Percentiles rank a stretch among this genome's conserved stretches.
Evolutionary conservation across 2,329 filamentous ascomycete species (phyloP).

Genomic region (Sclerotinia borealis): DNA sequence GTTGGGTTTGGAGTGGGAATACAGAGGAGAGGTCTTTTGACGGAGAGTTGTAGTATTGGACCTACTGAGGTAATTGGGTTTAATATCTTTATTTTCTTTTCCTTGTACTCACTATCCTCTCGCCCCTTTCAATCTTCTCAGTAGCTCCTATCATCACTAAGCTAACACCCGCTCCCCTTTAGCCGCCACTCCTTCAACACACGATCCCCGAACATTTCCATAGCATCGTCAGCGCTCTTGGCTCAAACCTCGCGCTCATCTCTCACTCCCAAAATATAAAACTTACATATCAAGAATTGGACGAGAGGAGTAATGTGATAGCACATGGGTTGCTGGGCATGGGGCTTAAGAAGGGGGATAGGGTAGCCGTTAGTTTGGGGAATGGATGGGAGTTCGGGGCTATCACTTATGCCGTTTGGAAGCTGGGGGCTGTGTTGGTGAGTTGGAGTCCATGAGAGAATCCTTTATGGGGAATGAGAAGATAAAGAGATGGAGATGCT

Average conservation of each 20-base stretch:
- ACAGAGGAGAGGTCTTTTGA: constrained; percentile 28
- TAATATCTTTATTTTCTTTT: constrained; percentile 7
- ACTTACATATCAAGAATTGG: constrained; percentile 65
- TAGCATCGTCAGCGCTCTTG: constrained; percentile 54
- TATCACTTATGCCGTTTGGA: constrained; percentile 85
- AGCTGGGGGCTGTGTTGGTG: constrained; percentile 84
- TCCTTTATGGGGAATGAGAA: neutral
- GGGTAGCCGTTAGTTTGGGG: constrained; percentile 80
- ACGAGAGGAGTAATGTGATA: constrained; percentile 68
- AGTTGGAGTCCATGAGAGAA: constrained; percentile 16
- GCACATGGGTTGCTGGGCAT: constrained; percentile 62
- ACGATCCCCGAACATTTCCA: constrained; percentile 71
- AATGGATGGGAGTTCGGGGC: constrained; percentile 80
- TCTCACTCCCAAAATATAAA: constrained; percentile 44
- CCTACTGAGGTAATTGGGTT: constrained; percentile 30
- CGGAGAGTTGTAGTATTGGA: constrained; percentile 32
- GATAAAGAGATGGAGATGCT: neutral
- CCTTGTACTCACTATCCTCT: neutral
- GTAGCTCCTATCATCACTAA: neutral
- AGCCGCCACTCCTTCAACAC: constrained; percentile 61
- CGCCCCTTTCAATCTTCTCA: neutral
- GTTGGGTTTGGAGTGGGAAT: neutral
- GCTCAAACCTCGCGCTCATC: constrained; percentile 57
- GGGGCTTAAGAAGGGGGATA: constrained; percentile 74
- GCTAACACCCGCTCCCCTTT: neutral